Base-by-base conservation (phyloP, 805 yeast genomes). In the Blastobotrys peoriensis region DNA sequence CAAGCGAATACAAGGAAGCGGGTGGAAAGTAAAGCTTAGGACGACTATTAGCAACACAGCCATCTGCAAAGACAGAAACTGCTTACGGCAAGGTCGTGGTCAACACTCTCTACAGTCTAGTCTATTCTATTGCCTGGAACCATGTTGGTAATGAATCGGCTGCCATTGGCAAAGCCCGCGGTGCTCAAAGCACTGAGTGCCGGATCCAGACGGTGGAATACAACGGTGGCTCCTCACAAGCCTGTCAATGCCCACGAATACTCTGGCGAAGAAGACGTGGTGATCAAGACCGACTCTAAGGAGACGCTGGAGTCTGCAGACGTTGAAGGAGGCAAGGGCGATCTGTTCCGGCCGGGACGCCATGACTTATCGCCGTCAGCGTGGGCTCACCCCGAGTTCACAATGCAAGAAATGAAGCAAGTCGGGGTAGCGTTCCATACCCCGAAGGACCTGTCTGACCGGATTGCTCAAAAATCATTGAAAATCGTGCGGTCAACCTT, bases 361-460 rank as follows among this genome's bases (percentile, higher is more conserved):
- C 45, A 49, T 40, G 49, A 47, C 17, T 38, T 52, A 25, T 47
- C 56, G 15, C 33, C 36, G 19, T 52, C 50, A 22, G 59, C 66
- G 4, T 75, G 72, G 64, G 58, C 65, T 3, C 79, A 75, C 54
- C 77, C 77, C 4, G 56, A 56, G 13, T 71, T 61, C 57, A 50
- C 64, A 3, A 46, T 36, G 10, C 60, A 51, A 1, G 67, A 69
- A 39, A 69, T 75, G 71, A 60, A 62, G 10, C 47, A 50, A 1
- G 73, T 82, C 23, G 56, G 63, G 35, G 66, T 65, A 41, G 76
- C 73, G 30, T 88, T 82, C 60, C 62, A 83, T 30, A 58, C 56
- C 3, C 80, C 84, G 0, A 47, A 51, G 20, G 62, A 71, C 0
- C 25, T 66, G 15, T 64, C 78, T 18, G 88, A 82, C 56, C 66